Evolutionary conservation across 2,329 filamentous ascomycete species (phyloP), one percentile per base, ranked within the genome.

Genomic region (Colletotrichum aenigma): DNA sequence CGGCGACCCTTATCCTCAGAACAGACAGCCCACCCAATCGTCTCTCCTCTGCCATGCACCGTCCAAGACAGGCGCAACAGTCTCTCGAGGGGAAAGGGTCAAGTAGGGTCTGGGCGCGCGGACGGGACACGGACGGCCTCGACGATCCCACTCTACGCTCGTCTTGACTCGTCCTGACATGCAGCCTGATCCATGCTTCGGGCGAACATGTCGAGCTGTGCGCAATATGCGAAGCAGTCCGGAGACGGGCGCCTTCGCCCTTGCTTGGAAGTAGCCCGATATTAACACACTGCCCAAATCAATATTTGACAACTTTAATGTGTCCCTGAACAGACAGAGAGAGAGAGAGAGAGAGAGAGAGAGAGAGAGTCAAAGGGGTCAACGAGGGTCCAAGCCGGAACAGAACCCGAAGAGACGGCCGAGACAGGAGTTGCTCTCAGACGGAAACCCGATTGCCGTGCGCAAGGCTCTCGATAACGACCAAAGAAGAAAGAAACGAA

Each of bases 131-230:
- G 66, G 74, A 70, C 70, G 65, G 56, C 24, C 58, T 69, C n/a
- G 71, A 26, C 74, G 71, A 74, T 74, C 74, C 60, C 28, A 74
- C 65, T 48, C 18, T 36, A 36, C 12, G 24, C 43, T 75, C 60
- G 48, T 66, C 70, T 74, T 74, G 65, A 73, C 48, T 70, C 60
- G 48, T 28, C 70, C 69, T 66, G 65, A 75, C 30, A 52, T 70
- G 55, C 71, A 66, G 65, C 60, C 60, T 74, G 30, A 76, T 70
- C 71, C 71, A 74, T 70, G 71, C 71, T 34, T 72, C 48, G 64
- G 74, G 56, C 32, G 65, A 74, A 60, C 70, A 18, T 64, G 26
- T 28, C 32, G 28, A 60, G 65, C 34, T 34, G 32, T 60, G 32
- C 52, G 21, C 16, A 30, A 36, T 58, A 68, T 68, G 61, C 61